Evolutionary conservation across 345 rosid species (phyloP), one percentile per base, ranked within the genome.

Genomic region (Excoecaria cochinchinensis): DNA sequence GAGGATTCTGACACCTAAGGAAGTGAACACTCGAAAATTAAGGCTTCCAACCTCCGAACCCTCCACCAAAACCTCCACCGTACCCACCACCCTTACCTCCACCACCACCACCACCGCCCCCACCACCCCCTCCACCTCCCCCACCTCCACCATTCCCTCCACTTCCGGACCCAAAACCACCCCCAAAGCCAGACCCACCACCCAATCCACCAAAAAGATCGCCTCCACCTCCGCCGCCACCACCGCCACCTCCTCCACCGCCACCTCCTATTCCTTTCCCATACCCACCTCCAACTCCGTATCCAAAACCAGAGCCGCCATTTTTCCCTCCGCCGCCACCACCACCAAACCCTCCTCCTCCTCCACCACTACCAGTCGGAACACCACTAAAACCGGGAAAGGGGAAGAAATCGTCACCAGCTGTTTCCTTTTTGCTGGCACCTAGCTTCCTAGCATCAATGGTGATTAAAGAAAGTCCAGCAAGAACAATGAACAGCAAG

Each of bases 361-460:
- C 63, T 8, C 52, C 74, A 3, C 21, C 36, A 8, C 21, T 39
- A 19, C 10, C 44, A 5, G 4, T 11, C 1, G 14, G 8, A 21
- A 19, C n/a, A 24, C 51, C 64, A 15, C 19, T 9, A 55, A 3
- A 60, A 71, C 17, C 73, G 7, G 72, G 66, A 66, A 65, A 12
- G 44, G 24, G n/a, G 56, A 44, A 65, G 71, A 76, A 77, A 60
- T 72, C 44, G 1, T 76, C 85, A 24, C 25, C 50, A 53, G 73
- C 3, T 4, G 71, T 75, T 19, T 52, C 72, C n/a, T 52, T 44
- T 15, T 70, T 72, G 59, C 75, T 76, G 21, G 12, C 72, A 39
- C 36, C 47, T 9, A 84, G 87, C 73, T 87, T 84, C 82, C 89
- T 87, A 72, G 84, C 88, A 74, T 80, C 77, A 63, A 69, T 76